Evolutionary conservation across 164 flowering plant species (phyloP), one percentile per base, ranked within the genome.

Genomic region (Sextonia rubra): DNA sequence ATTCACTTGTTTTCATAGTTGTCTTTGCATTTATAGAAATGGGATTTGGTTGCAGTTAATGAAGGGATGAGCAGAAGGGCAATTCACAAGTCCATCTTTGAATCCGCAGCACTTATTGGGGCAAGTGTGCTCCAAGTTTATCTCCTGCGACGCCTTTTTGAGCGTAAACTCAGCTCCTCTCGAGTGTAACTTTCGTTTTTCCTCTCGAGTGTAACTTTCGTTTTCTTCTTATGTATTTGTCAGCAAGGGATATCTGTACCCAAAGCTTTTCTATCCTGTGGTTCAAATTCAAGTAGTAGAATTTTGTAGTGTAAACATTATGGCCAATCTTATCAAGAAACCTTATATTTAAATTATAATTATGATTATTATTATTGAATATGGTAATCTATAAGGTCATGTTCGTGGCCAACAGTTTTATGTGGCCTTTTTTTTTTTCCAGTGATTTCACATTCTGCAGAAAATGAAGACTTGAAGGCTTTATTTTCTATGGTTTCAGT

Each of bases 51-150:
- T 86, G 85, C 97, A 96, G 99, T 88, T 64, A 93, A 91, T 76
- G 98, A 93, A 66, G 87, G 80, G 69, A 91, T 96, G 99, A 89
- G 95, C 86, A 71, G 65, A 69, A 88, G 97, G 73, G 92, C 95
- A 17, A 66, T 93, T 66, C 90, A 93, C 82, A 95, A 95, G 80
- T 97, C 99, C 5, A 58, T 91, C 9, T 79, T 77, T 44, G 99
- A 95, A 79, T 91, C 98, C 2, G 83, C 82, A 2, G 97, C 97
- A 48, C 90, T 96, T 3, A 62, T 96, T 52, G 91, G 90, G 12
- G 94, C 88, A 1, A 93, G 98, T 55, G 74, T 86, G 74, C 89
- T 96, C 62, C 99, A 96, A 83, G 93, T 96, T 48, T 96, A 82
- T 85, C 92, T 96, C 65, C 80, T 96, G 12, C 86, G 81, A 3